A percentile compares a stretch with the other conserved stretches of the same genome.
Conservation (phyloP, 163 green algal genomes). For the Trebouxia gelatinosa region DNA sequence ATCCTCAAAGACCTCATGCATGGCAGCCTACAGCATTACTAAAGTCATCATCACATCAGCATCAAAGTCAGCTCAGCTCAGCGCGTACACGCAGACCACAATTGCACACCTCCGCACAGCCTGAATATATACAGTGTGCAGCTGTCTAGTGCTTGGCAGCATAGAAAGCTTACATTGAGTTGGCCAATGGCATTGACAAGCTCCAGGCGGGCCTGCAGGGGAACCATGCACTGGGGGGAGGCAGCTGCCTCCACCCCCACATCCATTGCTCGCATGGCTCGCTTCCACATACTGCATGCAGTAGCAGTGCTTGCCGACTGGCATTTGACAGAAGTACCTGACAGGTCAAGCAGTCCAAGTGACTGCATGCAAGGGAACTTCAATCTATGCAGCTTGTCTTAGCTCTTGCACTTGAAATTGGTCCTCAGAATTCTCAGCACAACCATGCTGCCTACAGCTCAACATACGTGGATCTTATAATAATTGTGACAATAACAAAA, state of each 20-base stretch:
- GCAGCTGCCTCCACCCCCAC: constrained; percentile 59
- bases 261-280: constrained; percentile 49
- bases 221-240: constrained; percentile 51
- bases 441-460: too few species aligned
- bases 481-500: too few species aligned
- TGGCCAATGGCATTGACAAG: constrained; percentile 60
- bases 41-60: too few species aligned
- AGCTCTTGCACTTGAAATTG: too few species aligned
- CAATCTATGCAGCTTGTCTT: too few species aligned
- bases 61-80: too few species aligned
- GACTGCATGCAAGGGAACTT: constrained; percentile 3
- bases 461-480: too few species aligned
- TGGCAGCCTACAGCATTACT: constrained; percentile 30
- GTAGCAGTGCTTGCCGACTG: not conserved
- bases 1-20: constrained; percentile 48
- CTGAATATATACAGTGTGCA: not conserved
- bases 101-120: not conserved
- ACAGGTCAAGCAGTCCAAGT: not conserved
- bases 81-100: too few species aligned
- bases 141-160: not conserved
- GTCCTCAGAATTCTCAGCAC: too few species aligned
- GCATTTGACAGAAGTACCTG: too few species aligned
- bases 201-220: constrained; percentile 63
- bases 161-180: constrained; percentile 36
- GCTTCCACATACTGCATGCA: constrained; percentile 48